phyloP scores from a whole-genome alignment of 2,329 filamentous ascomycete genomes.

The Beauveria rudraprayagi region DNA sequence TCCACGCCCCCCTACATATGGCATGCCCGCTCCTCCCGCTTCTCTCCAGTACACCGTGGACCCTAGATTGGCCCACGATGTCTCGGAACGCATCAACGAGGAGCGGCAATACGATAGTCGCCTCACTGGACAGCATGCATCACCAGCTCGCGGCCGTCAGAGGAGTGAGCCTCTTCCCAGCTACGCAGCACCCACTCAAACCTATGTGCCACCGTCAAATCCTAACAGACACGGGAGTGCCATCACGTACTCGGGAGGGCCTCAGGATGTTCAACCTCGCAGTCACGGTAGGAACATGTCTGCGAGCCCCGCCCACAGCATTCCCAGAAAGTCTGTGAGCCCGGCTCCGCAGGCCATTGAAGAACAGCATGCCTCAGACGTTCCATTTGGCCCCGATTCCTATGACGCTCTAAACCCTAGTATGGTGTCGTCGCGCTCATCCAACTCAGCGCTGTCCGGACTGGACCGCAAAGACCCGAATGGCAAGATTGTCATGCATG shows the following conservation, averaged over 20 bases:
- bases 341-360: slow-evolving; percentile 50
- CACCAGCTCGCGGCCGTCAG: slow-evolving; percentile 35
- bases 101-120: slow-evolving; percentile 41
- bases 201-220: slow-evolving; percentile 33
- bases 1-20: slow-evolving; percentile 27
- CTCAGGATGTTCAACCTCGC: slow-evolving; percentile 18
- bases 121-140: slow-evolving; percentile 33
- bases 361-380: slow-evolving; percentile 46
- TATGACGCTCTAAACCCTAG: slow-evolving; percentile 65
- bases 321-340: slow-evolving; percentile 66
- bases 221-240: slow-evolving; percentile 33
- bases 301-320: slow-evolving; percentile 42
- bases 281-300: slow-evolving; percentile 33
- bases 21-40: slow-evolving; percentile 41
- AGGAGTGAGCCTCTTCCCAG: slow-evolving; percentile 23
- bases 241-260: slow-evolving; percentile 29
- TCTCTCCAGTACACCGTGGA: slow-evolving; percentile 56
- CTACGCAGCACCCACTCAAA: slow-evolving; percentile 22
- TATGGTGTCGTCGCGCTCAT: slow-evolving; percentile 28
- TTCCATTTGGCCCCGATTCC: slow-evolving; percentile 68
- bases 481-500: slow-evolving; percentile 66
- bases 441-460: slow-evolving; percentile 20
- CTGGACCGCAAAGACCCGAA: slow-evolving; percentile 42
- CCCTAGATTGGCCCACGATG: slow-evolving; percentile 45
- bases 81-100: slow-evolving; percentile 49